Base-by-base conservation (phyloP, 2,329 filamentous ascomycete species). In the Teratosphaeria gauchensis region DNA sequence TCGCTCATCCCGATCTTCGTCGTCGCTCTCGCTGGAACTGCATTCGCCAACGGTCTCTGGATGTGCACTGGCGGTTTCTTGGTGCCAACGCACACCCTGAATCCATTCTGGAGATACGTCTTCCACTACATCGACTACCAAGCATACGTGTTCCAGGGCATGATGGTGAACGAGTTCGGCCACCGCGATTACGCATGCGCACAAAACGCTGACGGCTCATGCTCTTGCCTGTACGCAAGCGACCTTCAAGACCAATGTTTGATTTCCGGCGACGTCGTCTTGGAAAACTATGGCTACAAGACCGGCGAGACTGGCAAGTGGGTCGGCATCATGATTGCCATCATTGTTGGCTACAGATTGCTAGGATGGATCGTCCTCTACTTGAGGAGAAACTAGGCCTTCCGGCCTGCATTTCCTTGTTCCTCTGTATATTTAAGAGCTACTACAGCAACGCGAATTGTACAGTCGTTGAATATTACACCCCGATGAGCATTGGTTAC, bases 111-210 rank as follows among this genome's bases (percentile, higher is more conserved):
- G 84, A 83, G 85, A 71, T 94, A 95, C 66, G 88, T 88, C 5
- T 94, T 94, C 66, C 87, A 92, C 70, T 95, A 92, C 72, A 92
- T 92, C 69, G 88, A 95, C 71, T 95, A 95, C 68, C 89, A 92
- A 74, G 78, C 80, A 51, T 95, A 92, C 66, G 90, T 95, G 3
- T 95, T 95, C 70, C 84, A 92, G 69, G 90, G 89, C 14, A 94
- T 95, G 90, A 94, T 95, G 89, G 85, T 92, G 56, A 95, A 94
- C 68, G 89, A 95, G 75, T 94, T 95, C 71, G 69, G 68, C 57
- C 48, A 81, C 19, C 78, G 88, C 14, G 80, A 76, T 2, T 95
- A 89, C 71, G 71, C 74, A 3, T 92, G 89, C 68, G 61, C 65
- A 2, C 51, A 46, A 73, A 78, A 62, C 56, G 68, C 0, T 73